Percentiles rank a stretch among this genome's conserved stretches.
phyloP scores from a whole-genome alignment of 225 moss, liverwort and hornwort species.

The Takakia lepidozioides region DNA sequence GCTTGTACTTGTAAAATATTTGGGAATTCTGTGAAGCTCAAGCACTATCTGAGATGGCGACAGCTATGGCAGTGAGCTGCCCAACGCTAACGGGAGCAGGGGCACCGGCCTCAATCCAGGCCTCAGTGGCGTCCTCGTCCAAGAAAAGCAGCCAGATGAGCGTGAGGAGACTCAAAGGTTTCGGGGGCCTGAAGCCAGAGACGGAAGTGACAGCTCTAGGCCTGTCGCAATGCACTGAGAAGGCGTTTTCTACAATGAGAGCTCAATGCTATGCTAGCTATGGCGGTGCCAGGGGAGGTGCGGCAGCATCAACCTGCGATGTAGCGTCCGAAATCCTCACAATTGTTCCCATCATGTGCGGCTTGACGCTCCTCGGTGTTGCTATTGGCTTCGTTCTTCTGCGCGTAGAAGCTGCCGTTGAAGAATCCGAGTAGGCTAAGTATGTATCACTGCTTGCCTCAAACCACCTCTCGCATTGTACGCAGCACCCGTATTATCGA shows the following conservation, averaged over 20 bases:
- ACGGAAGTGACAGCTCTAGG: slow-evolving; percentile 56
- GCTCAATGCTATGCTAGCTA: slow-evolving; percentile 31
- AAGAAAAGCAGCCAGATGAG: slow-evolving; percentile 18
- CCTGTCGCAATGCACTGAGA: slow-evolving; percentile 59
- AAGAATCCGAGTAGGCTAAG: slow-evolving; percentile 72
- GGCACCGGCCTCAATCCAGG: too few relatives aligned
- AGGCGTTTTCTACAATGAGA: slow-evolving; percentile 57
- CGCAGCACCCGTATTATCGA: too few relatives aligned
- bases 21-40: too few relatives aligned
- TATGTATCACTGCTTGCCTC: too few relatives aligned
- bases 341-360: slow-evolving; percentile 78
- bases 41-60: too few relatives aligned
- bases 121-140: too few relatives aligned
- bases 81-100: too few relatives aligned
- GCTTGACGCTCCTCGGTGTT: slow-evolving; percentile 57
- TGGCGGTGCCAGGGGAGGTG: slow-evolving; percentile 43
- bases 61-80: too few relatives aligned
- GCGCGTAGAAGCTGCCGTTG: slow-evolving; percentile 82
- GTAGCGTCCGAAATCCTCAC: slow-evolving; percentile 42
- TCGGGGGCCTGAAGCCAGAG: slow-evolving; percentile 74
- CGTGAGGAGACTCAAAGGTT: slow-evolving; percentile 56
- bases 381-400: slow-evolving; percentile 79
- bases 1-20: too few relatives aligned
- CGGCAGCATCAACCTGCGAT: slow-evolving; percentile 51
- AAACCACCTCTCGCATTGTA: too few relatives aligned